phyloP scores from a whole-genome alignment of 1,284 basidiomycete genomes.

The Pseudozyma pruni region DNA sequence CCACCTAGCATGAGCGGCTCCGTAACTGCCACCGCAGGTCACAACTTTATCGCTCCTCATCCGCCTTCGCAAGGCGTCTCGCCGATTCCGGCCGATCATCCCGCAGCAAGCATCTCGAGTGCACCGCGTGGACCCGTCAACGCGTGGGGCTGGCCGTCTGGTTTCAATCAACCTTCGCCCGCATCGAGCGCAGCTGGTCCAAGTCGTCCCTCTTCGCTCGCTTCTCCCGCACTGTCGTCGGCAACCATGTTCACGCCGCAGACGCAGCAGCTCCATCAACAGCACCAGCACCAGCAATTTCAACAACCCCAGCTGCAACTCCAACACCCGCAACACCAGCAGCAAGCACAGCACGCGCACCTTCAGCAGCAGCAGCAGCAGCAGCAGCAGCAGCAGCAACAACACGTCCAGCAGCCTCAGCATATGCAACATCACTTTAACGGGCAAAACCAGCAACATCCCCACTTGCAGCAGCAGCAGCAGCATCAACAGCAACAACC shows the following conservation, averaged over 20 bases:
- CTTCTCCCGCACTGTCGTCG: slow-evolving; percentile 28
- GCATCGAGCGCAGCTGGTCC: slow-evolving; percentile 25
- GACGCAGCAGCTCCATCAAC: slow-evolving; percentile 24
- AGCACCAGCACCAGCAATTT: slow-evolving; percentile 24
- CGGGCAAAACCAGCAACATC: slow-evolving; percentile 14
- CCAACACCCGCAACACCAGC: slow-evolving; percentile 28
- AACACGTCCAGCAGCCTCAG: slow-evolving; percentile 12
- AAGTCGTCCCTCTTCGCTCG: slow-evolving; percentile 21
- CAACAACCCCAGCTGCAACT: slow-evolving; percentile 28
- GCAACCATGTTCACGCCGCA: slow-evolving; percentile 40
- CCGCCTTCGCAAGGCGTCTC: slow-evolving; percentile 23
- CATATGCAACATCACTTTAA: slow-evolving; percentile 27
- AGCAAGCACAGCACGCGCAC: slow-evolving; percentile 33
- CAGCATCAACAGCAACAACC: slow-evolving; percentile 27
- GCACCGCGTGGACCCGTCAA: slow-evolving; percentile 43
- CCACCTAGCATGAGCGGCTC: slow-evolving; percentile 49
- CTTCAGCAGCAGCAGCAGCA: slow-evolving; percentile 23
- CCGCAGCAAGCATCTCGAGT: slow-evolving; percentile 11
- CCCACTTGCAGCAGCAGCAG: slow-evolving; percentile 24
- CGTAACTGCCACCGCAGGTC: slow-evolving; percentile 42
- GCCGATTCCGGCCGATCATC: slow-evolving; percentile 23
- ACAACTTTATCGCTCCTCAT: slow-evolving; percentile 32
- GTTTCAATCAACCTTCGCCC: slow-evolving; percentile 43
- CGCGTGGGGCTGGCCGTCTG: slow-evolving; percentile 55
- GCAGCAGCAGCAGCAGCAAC: slow-evolving; percentile 19